Evolutionary conservation across 2,329 filamentous ascomycete genomes (phyloP).

Genomic region (Madurella fahalii): DNA sequence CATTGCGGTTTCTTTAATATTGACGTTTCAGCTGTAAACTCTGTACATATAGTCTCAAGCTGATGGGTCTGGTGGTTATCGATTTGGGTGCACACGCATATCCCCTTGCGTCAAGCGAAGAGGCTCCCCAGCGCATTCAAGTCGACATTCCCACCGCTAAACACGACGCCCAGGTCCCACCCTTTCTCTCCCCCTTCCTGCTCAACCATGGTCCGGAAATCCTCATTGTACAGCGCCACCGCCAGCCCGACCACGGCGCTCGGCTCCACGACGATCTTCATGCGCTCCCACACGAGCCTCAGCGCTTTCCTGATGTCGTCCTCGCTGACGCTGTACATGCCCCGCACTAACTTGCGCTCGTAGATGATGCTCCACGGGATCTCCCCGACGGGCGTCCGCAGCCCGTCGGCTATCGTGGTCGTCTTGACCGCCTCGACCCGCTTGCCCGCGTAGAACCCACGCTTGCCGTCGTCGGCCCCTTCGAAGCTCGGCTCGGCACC

Average conservation of each 20-base stretch:
- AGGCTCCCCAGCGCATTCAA: slow-evolving; percentile 51
- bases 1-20: slow-evolving; percentile 16
- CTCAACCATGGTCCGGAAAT: slow-evolving; percentile 69
- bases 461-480: slow-evolving; percentile 76
- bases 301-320: slow-evolving; percentile 76
- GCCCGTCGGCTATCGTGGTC: slow-evolving; percentile 82
- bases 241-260: slow-evolving; percentile 81
- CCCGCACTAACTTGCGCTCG: slow-evolving; percentile 63
- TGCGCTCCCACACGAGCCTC: slow-evolving; percentile 74
- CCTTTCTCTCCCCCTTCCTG: slow-evolving; percentile 65
- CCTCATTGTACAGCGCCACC: slow-evolving; percentile 77
- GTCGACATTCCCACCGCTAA: slow-evolving; percentile 58
- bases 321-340: slow-evolving; percentile 71
- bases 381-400: slow-evolving; percentile 75
- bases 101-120: slow-evolving; percentile 34
- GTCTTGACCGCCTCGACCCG: slow-evolving; percentile 67
- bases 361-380: slow-evolving; percentile 76
- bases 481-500: slow-evolving; percentile 80
- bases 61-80: slow-evolving; percentile 11
- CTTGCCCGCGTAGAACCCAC: slow-evolving; percentile 59
- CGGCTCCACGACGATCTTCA: slow-evolving; percentile 90
- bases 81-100: slow-evolving; percentile 2
- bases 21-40: slow-evolving; percentile 15
- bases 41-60: slow-evolving; percentile 22
- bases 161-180: slow-evolving; percentile 64